Percentiles rank a stretch among this genome's conserved stretches.
Evolutionary conservation across 768 basidiomycete species (phyloP).

Genomic region (Russula virescens): DNA sequence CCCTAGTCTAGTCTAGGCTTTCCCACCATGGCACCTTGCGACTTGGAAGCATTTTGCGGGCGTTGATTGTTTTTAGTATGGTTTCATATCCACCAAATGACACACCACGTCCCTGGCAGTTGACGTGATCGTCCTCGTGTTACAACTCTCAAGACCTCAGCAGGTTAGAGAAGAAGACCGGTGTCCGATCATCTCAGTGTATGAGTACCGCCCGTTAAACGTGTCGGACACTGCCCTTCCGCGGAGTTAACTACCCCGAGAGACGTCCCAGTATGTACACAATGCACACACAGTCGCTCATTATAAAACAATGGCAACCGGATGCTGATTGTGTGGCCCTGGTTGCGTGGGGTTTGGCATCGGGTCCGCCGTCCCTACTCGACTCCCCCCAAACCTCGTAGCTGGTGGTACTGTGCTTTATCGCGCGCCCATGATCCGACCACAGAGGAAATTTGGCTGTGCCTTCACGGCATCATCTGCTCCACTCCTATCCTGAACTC

Average conservation of each 20-base stretch:
- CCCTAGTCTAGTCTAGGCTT: constrained; percentile 3
- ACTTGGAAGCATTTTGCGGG: not conserved
- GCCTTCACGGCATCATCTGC: not conserved
- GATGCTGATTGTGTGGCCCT: constrained; percentile 2
- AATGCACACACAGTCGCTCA: not conserved
- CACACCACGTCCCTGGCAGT: not conserved
- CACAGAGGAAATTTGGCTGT: not conserved
- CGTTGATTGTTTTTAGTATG: not conserved
- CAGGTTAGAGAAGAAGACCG: not conserved
- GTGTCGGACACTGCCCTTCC: not conserved
- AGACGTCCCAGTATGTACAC: not conserved
- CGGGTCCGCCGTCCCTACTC: not conserved
- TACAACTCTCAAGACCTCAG: not conserved
- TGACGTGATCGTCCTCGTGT: constrained; percentile 16
- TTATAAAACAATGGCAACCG: not conserved
- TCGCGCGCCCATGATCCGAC: not conserved
- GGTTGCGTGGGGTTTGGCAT: constrained; percentile 8
- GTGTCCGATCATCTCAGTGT: constrained; percentile 18
- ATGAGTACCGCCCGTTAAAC: not conserved
- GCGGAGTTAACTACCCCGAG: constrained; percentile 10
- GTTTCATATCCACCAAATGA: not conserved
- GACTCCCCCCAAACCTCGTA: constrained; percentile 3
- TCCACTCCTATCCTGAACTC: constrained; percentile 7
- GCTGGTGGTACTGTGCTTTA: not conserved
- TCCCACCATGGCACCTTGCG: not conserved